Conservation (phyloP, 805 yeast genomes). For the Saccharomyces kudriavzevii region DNA sequence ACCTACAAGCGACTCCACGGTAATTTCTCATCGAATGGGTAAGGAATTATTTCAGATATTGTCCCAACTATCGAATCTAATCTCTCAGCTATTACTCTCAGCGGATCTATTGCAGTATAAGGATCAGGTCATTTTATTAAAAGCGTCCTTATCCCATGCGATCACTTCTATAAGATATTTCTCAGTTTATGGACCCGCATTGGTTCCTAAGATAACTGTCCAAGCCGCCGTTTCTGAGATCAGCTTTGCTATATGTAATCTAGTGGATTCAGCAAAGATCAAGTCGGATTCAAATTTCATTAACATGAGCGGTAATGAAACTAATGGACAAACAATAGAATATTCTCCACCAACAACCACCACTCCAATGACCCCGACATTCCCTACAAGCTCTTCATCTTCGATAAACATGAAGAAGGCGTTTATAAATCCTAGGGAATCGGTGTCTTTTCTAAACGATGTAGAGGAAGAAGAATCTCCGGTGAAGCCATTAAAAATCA, state of each 20-base stretch:
- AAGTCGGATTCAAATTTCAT: background rate
- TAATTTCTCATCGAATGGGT: conserved; percentile 5
- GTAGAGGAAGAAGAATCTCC: conserved; percentile 31
- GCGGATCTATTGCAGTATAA: conserved; percentile 25
- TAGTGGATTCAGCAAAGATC: conserved; percentile 28
- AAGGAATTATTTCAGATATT: conserved; percentile 18
- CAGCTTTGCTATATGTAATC: conserved; percentile 55
- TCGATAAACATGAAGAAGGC: background rate
- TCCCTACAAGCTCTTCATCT: background rate
- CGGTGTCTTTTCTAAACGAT: background rate
- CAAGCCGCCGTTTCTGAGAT: conserved; percentile 73
- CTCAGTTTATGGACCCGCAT: conserved; percentile 45
- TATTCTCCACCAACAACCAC: background rate
- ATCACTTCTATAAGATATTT: conserved; percentile 72
- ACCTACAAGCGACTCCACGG: background rate
- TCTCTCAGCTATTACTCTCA: conserved; percentile 14
- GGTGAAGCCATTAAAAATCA: conserved; percentile 63
- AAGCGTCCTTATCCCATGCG: conserved; percentile 63
- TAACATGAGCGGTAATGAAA: background rate
- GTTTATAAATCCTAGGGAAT: background rate
- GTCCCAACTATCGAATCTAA: conserved; percentile 18
- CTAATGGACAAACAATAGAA: background rate
- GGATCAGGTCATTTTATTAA: conserved; percentile 38
- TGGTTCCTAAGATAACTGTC: conserved; percentile 62
- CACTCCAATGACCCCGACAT: background rate